These are phyloP conservation scores for Niebla homalea DNA, from an alignment of 495 filamentous ascomycete species.

Conservation along the genomic window DNA sequence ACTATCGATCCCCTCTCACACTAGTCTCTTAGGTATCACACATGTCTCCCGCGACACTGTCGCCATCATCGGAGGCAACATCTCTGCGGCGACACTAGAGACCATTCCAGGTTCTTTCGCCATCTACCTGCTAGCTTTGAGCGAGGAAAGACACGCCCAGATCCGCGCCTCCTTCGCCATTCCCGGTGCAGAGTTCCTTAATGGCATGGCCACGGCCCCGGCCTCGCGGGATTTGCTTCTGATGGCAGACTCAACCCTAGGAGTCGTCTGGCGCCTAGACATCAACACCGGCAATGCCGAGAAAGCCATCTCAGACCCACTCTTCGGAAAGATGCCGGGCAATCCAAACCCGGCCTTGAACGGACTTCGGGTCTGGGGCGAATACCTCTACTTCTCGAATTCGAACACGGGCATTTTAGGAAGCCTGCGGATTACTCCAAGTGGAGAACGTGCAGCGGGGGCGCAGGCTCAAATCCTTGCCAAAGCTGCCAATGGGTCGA, in stretches of 20 bases:
- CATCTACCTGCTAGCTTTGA: conserved; percentile 21
- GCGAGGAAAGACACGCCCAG: conserved; percentile 5
- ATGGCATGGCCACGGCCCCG: conserved; percentile 25
- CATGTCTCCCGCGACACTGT: conserved; percentile 27
- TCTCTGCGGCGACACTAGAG: conserved; percentile 21
- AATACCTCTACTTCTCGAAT: conserved; percentile 31
- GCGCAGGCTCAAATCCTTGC: too few relatives aligned
- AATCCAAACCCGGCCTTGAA: conserved; percentile 26
- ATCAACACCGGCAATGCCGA: conserved; percentile 24
- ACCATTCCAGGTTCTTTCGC: conserved; percentile 21
- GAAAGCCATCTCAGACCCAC: conserved; percentile 18
- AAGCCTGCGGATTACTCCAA: too few relatives aligned
- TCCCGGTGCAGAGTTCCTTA: conserved; percentile 26
- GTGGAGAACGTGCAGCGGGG: too few relatives aligned
- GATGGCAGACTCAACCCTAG: conserved; percentile 27
- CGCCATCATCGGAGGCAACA: conserved; percentile 22
- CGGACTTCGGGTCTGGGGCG: conserved; percentile 22
- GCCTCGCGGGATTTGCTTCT: conserved; percentile 16
- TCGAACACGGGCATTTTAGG: conserved; percentile 25
- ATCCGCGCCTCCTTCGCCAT: conserved; percentile 20
- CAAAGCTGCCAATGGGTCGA: too few relatives aligned
- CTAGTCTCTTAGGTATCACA: conserved; percentile 27
- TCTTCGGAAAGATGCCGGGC: conserved; percentile 9
- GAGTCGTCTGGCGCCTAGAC: conserved; percentile 28
- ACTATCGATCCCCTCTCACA: conserved; percentile 25